These are phyloP conservation scores for Nicotiana sylvestris DNA, from an alignment of 257 asterid species.

Conservation along the genomic window DNA sequence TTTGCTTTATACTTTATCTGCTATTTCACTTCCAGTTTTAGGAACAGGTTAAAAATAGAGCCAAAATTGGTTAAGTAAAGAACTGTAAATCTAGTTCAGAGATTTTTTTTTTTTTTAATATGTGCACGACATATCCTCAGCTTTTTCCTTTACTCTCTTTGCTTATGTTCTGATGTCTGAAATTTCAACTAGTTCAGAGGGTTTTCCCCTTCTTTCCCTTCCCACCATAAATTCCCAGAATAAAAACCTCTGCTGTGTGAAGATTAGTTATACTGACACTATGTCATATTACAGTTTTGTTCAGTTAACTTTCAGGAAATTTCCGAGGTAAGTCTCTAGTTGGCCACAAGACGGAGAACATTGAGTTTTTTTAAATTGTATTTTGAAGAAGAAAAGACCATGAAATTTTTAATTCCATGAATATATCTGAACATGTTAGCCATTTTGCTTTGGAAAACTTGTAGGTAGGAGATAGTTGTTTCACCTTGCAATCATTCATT, in stretches of 20 bases:
- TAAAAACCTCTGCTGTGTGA: background rate
- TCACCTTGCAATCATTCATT: background rate
- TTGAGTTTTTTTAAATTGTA: background rate
- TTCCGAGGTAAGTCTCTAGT: background rate
- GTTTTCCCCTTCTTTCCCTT: background rate
- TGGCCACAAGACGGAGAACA: background rate
- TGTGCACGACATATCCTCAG: background rate
- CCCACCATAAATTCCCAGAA: background rate
- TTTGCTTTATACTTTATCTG: background rate
- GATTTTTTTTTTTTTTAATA: background rate
- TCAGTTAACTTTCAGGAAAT: background rate
- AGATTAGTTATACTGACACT: background rate
- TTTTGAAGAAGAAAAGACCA: background rate
- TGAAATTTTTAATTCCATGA: background rate
- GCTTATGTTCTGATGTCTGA: conserved; percentile 5
- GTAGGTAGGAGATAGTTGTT: background rate
- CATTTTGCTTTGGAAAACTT: background rate
- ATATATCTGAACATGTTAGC: background rate
- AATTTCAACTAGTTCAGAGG: background rate
- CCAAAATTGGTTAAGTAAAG: background rate
- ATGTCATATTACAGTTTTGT: background rate
- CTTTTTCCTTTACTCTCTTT: background rate
- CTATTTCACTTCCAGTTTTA: background rate
- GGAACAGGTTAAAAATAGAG: background rate
- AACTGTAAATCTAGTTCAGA: conserved; percentile 1